These are phyloP conservation scores for Penicillium pulvis DNA, from an alignment of 495 filamentous ascomycete species.

Conservation along the genomic window DNA sequence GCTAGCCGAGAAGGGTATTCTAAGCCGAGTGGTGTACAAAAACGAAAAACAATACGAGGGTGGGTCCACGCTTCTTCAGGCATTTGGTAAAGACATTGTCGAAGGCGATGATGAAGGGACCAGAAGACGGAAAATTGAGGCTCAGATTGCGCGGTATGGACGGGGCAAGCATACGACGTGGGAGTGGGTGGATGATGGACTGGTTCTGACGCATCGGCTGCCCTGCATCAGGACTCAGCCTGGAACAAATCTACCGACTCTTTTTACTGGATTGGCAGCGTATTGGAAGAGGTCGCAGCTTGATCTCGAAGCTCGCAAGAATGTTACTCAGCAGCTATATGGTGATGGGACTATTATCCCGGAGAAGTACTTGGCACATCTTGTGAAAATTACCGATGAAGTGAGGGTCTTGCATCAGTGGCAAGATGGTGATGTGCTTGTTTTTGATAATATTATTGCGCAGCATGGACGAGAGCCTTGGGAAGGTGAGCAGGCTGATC, in stretches of 20 bases:
- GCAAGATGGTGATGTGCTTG: slow-evolving; percentile 44
- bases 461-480: slow-evolving; percentile 52
- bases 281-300: slow-evolving; percentile 42
- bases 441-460: slow-evolving; percentile 50
- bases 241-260: slow-evolving; percentile 47
- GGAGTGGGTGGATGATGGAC: slow-evolving; percentile 49
- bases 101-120: slow-evolving; percentile 49
- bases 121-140: slow-evolving; percentile 47
- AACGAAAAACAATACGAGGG: slow-evolving; percentile 45
- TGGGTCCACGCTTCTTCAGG: slow-evolving; percentile 53
- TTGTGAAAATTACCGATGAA: slow-evolving; percentile 52
- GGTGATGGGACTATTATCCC: slow-evolving; percentile 57
- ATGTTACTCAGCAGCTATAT: slow-evolving; percentile 35
- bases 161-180: slow-evolving; percentile 42
- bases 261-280: slow-evolving; percentile 54
- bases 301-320: slow-evolving; percentile 23
- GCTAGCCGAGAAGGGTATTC: slow-evolving; percentile 47
- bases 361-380: slow-evolving; percentile 45
- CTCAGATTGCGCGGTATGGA: slow-evolving; percentile 49
- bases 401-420: slow-evolving; percentile 48
- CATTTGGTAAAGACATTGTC: slow-evolving; percentile 52
- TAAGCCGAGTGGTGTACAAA: slow-evolving; percentile 49
- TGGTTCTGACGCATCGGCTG: slow-evolving; percentile 44
- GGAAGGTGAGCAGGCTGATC: slow-evolving; percentile 46
- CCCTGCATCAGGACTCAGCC: slow-evolving; percentile 52